phyloP scores from a whole-genome alignment of 2,329 filamentous ascomycete genomes.

The Fusarium cicatricum region DNA sequence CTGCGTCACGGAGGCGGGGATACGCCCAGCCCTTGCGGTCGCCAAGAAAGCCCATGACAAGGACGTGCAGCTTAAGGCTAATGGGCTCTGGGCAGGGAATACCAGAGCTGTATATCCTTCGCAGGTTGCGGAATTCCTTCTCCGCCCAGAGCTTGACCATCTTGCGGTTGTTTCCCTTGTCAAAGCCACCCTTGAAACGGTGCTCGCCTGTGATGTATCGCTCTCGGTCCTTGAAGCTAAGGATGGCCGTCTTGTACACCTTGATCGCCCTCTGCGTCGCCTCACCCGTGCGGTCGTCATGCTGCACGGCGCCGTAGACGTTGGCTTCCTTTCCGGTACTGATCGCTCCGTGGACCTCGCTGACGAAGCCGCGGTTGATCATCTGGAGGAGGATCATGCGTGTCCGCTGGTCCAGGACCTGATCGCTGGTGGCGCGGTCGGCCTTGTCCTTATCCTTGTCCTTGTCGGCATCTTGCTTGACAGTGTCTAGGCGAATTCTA shows the following conservation, averaged over 20 bases:
- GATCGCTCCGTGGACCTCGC: slow-evolving; percentile 92
- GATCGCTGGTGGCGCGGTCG: slow-evolving; percentile 92
- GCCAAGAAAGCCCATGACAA: slow-evolving; percentile 94
- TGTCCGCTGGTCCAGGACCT: slow-evolving; percentile 92
- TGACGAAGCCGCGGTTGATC: slow-evolving; percentile 90
- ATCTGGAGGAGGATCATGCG: slow-evolving; percentile 96
- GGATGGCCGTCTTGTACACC: slow-evolving; percentile 97
- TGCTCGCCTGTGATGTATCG: slow-evolving; percentile 96
- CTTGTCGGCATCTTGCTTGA: slow-evolving; percentile 60
- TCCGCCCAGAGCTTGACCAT: slow-evolving; percentile 99
- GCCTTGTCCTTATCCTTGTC: slow-evolving; percentile 87
- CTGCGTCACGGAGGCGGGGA: slow-evolving; percentile 87
- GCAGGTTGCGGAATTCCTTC: slow-evolving; percentile 95
- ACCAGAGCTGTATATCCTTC: slow-evolving; percentile 81
- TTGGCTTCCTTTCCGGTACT: slow-evolving; percentile 99
- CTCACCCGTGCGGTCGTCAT: slow-evolving; percentile 61
- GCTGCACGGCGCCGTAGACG: slow-evolving; percentile 87
- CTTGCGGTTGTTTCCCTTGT: slow-evolving; percentile 92
- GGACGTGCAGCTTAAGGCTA: slow-evolving; percentile 88
- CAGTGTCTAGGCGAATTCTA: slow-evolving; percentile 81
- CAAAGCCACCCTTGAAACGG: slow-evolving; percentile 88
- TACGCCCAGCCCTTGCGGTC: slow-evolving; percentile 88
- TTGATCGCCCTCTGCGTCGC: slow-evolving; percentile 87
- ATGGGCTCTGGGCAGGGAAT: slow-evolving; percentile 93
- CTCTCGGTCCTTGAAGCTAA: slow-evolving; percentile 97